Conservation (phyloP, 352 stramenopile species). For the Phytophthora foliorum region DNA sequence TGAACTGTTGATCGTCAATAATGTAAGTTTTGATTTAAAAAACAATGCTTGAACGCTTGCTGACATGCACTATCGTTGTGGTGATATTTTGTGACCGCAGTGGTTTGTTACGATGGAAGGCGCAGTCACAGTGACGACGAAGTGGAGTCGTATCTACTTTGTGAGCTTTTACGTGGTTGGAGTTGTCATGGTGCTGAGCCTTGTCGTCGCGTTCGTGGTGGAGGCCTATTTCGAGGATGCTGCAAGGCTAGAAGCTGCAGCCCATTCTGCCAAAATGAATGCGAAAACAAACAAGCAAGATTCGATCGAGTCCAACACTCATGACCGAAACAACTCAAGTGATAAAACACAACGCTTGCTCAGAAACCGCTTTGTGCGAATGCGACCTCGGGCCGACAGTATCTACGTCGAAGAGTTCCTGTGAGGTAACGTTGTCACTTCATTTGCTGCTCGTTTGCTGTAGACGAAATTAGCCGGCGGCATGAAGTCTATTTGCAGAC, state of each 20-base stretch:
- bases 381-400: slow-evolving; percentile 48
- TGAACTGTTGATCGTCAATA: slow-evolving; percentile 82
- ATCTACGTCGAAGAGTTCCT: slow-evolving; percentile 60
- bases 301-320: not conserved
- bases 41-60: not conserved
- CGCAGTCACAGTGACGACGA: slow-evolving; percentile 55
- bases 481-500: slow-evolving; percentile 18
- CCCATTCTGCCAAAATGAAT: not conserved
- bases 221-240: slow-evolving; percentile 64
- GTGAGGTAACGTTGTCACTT: slow-evolving; percentile 17
- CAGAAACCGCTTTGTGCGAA: slow-evolving; percentile 27
- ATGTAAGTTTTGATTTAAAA: slow-evolving; percentile 44
- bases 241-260: not conserved
- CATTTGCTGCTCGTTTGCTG: not conserved
- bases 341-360: slow-evolving; percentile 23
- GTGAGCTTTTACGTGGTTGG: slow-evolving; percentile 78
- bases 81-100: slow-evolving; percentile 22
- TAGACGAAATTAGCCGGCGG: slow-evolving; percentile 14
- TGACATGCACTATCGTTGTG: slow-evolving; percentile 6
- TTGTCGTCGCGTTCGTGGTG: slow-evolving; percentile 77
- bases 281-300: not conserved
- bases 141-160: slow-evolving; percentile 75
- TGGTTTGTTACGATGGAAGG: slow-evolving; percentile 83
- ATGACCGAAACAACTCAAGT: not conserved
- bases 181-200: slow-evolving; percentile 76